Percentiles rank a stretch among this genome's conserved stretches.
Evolutionary conservation across 352 stramenopile genomes (phyloP).

Genomic region (Elongisporangium senticosum): DNA sequence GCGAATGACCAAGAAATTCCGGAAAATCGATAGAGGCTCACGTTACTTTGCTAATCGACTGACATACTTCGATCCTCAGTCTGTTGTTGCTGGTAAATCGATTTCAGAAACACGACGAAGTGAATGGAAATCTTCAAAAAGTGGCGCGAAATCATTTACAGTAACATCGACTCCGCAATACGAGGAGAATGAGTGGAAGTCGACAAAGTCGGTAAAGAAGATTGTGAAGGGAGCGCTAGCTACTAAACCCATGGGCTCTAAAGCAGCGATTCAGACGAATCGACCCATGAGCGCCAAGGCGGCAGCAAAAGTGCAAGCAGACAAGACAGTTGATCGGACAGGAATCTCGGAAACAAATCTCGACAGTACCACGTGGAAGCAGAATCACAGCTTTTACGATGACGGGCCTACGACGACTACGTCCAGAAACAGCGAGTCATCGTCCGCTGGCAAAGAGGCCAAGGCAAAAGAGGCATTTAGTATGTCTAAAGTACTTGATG

Average conservation of each 20-base stretch:
- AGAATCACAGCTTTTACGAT: slow-evolving; percentile 65
- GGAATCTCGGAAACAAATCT: slow-evolving; percentile 30
- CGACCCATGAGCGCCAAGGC: slow-evolving; percentile 58
- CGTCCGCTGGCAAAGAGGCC: slow-evolving; percentile 11
- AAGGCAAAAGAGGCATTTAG: slow-evolving; percentile 43
- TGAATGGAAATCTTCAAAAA: neutral
- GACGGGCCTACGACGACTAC: slow-evolving; percentile 46
- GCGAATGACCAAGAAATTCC: slow-evolving; percentile 61
- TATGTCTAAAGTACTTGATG: slow-evolving; percentile 61
- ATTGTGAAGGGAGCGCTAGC: neutral
- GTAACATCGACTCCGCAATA: neutral
- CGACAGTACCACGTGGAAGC: slow-evolving; percentile 35
- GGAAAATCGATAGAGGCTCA: slow-evolving; percentile 43
- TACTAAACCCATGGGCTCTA: slow-evolving; percentile 9
- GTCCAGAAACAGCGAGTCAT: slow-evolving; percentile 13
- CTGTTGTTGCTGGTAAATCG: neutral
- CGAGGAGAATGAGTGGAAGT: slow-evolving; percentile 13
- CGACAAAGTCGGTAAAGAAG: slow-evolving; percentile 16
- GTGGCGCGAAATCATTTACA: neutral
- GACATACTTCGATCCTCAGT: slow-evolving; percentile 4
- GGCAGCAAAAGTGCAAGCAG: slow-evolving; percentile 41
- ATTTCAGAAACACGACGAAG: neutral
- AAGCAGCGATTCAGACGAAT: neutral
- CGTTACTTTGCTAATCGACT: slow-evolving; percentile 48
- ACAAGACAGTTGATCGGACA: slow-evolving; percentile 36